Evolutionary conservation across 1,284 basidiomycete species (phyloP), one percentile per base, ranked within the genome.

Genomic region (Ustilago esculenta): DNA sequence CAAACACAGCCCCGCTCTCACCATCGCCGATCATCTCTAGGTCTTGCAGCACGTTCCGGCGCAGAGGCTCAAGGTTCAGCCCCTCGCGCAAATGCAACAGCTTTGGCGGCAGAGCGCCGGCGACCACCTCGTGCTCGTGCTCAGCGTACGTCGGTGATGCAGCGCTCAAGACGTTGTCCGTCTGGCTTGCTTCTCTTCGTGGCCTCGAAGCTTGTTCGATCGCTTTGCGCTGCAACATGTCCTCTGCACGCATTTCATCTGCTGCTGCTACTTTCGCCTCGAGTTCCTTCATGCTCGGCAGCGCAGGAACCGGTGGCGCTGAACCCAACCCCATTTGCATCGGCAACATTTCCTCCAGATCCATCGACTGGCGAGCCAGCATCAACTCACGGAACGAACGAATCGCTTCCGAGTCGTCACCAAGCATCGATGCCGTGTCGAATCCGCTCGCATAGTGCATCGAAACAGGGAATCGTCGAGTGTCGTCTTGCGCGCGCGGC

Each of bases 371-470:
- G 5, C 73, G 60, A 11, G 69, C 63, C 12, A 72, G 57, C 64
- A 75, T 72, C 52, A 71, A 14, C 12, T 73, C 69, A 10, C 67
- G 57, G 50, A 76, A 72, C 9, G 53, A 57, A 4, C 43, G 50
- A 18, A 58, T 67, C 43, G 55, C 64, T 44, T 70, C 72, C 25
- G 61, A 59, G 23, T 67, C 65, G 30, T 71, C 75, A 12, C 64
- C 61, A 1, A 68, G 55, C 45, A 76, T 66, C 39, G 60, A 68
- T 4, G 69, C 70, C 4, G 66, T 56, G 23, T 74, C 72, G 15
- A 75, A 73, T 1, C 70, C 73, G 27, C 73, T 74, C 1, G 72
- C 64, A 32, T 76, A 75, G 46, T 76, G 73, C 71, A 73, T 77
- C 44, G 73, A 76, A 14, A 77, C 63, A 4, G 75, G 75, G 36